A percentile compares a stretch with the other conserved stretches of the same genome.
phyloP scores from a whole-genome alignment of 441 rosid genomes.

The Gossypium armourianum region DNA sequence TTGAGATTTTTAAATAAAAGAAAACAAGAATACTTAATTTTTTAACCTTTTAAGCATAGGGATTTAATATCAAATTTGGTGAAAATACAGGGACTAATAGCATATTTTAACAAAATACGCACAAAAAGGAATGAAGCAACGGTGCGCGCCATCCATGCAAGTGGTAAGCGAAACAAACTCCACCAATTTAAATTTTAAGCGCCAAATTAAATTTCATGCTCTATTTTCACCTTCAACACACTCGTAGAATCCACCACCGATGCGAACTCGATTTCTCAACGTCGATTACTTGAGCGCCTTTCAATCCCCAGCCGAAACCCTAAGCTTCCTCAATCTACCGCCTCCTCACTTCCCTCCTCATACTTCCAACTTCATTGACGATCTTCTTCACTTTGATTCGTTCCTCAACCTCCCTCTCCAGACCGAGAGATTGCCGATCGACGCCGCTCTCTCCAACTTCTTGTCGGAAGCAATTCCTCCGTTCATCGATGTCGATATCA shows the following conservation, averaged over 20 bases:
- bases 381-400: constrained; percentile 26
- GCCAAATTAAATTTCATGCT: constrained; percentile 25
- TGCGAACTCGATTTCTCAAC: constrained; percentile 70
- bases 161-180: background rate
- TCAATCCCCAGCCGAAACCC: constrained; percentile 32
- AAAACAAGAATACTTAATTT: background rate
- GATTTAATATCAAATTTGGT: background rate
- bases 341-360: constrained; percentile 31
- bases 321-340: constrained; percentile 54
- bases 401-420: constrained; percentile 23
- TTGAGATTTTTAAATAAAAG: background rate
- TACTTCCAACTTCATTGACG: constrained; percentile 21
- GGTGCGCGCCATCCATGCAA: background rate
- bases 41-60: background rate
- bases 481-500: constrained; percentile 24
- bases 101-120: background rate
- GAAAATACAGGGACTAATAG: background rate
- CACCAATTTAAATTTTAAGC: constrained; percentile 12
- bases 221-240: background rate
- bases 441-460: constrained; percentile 47
- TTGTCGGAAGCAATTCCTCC: constrained; percentile 45
- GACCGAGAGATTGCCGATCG: constrained; percentile 34
- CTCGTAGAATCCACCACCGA: constrained; percentile 13
- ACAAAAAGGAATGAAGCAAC: background rate
- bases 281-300: constrained; percentile 44